Evolutionary conservation across 1,139 yeast species (phyloP), one percentile per base, ranked within the genome.

Genomic region (Debaryomyces subglobosus): DNA sequence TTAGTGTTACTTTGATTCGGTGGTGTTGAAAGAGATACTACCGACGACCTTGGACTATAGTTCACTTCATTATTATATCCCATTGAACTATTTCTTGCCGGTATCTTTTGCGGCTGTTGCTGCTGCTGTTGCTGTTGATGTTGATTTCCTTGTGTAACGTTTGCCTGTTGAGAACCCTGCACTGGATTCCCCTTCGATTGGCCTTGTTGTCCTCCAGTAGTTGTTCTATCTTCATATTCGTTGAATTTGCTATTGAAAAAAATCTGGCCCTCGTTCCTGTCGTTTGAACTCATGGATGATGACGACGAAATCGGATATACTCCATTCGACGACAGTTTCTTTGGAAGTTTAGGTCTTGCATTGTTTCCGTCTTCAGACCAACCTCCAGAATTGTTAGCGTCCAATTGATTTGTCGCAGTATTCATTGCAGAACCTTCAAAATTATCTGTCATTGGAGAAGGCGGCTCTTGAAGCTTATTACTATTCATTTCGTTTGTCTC

Each of bases 1-100:
- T 38, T 32, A 8, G 42, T 32, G 10, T 36, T 36, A 10, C 37
- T 21, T 10, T 44, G 40, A 12, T 40, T 5, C 6, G 33, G 35
- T 13, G 43, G 40, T 32, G 53, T 59, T 13, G 59, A 56, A 13
- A 58, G 21, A 21, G 62, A 60, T 29, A 60, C 63, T 15, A 67
- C 55, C 5, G 70, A 66, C 2, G 69, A 66, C 30, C 66, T 42
- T 15, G 67, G 67, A 43, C 67, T 62, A 45, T 61, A 64, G 40
- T 61, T 60, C 29, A 54, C 52, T 7, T 58, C 57, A 9, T 45
- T 40, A 29, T 18, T n/a, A 13, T 9, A 10, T 37, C 45, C 32
- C 10, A 23, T 34, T 20, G 35, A 5, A 23, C 45, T 27, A 16
- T 25, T 30, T 38, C 45, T 16, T 36, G 25, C 15, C 20, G 29